Evolutionary conservation across 2,329 filamentous ascomycete species (phyloP).

Genomic region (Colletotrichum ledebouriae): DNA sequence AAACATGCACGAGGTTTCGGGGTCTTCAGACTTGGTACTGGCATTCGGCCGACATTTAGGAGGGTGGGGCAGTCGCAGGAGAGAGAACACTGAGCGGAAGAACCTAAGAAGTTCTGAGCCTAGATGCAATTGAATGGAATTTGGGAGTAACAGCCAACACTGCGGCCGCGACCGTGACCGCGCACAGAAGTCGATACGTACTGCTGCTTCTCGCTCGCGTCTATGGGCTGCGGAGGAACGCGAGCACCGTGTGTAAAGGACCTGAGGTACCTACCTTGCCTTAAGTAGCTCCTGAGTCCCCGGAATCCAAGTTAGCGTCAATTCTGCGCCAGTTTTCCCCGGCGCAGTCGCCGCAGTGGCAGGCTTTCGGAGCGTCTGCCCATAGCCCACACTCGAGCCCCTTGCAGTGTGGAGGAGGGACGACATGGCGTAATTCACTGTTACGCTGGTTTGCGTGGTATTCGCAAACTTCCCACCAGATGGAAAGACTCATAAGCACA

Average conservation of each 20-base stretch:
- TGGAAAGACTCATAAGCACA: too few relatives aligned
- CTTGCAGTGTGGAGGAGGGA: slow-evolving; percentile 30
- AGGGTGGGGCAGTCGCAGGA: slow-evolving; percentile 26
- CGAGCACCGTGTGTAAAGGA: too few relatives aligned
- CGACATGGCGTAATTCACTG: background rate
- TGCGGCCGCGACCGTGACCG: background rate
- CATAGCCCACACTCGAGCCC: background rate
- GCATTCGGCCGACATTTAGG: slow-evolving; percentile 37
- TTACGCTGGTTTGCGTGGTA: too few relatives aligned
- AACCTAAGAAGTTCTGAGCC: background rate
- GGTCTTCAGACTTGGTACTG: background rate
- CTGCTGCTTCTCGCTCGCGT: too few relatives aligned
- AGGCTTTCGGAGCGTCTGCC: slow-evolving; percentile 11
- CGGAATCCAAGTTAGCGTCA: background rate
- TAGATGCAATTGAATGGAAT: background rate
- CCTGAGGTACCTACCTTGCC: too few relatives aligned
- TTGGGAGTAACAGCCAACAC: too few relatives aligned
- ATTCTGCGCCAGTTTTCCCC: slow-evolving; percentile 12
- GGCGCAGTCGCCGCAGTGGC: slow-evolving; percentile 15
- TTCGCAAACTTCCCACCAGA: too few relatives aligned
- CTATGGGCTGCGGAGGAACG: too few relatives aligned
- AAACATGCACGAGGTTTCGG: background rate
- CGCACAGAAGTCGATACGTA: slow-evolving; percentile 8
- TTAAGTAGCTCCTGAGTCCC: background rate
- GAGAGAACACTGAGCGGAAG: background rate